Base-by-base conservation (phyloP, 2,329 filamentous ascomycete genomes). In the Sphaerulina musiva region DNA sequence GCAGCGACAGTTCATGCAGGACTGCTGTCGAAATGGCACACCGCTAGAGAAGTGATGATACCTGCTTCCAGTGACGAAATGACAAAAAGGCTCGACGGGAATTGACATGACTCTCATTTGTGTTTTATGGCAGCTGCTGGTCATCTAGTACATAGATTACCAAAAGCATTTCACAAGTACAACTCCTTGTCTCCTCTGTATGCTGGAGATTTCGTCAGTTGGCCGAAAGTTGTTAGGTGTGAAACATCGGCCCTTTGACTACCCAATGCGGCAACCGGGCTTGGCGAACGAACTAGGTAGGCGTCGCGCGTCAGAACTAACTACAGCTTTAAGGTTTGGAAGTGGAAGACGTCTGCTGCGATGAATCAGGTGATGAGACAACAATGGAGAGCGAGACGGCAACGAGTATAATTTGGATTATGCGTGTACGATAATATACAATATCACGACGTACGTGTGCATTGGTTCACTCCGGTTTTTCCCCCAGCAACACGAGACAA, bases 31-130 rank as follows among this genome's bases (percentile, higher is more conserved):
- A 54, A 55, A 46, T 49, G 51, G 53, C 52, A 58, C 52, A 43
- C 54, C 48, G 52, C 50, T 58, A 56, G 56, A 59, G 46, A 51
- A 50, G 46, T 51, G 58, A 54, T 45, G 54, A 52, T 46, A 52
- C 17, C 34, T 48, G 50, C 52, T 48, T 54, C 51, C 52, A 56
- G 48, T 56, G 51, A 56, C 50, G 52, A 57, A 55, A 55, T 51
- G 56, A 57, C 39, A 48, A 55, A 50, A 51, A 20, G 47, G 48
- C 44, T 49, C 41, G 52, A 45, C 40, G 51, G 53, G 54, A 55
- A 39, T 57, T 57, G 56, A 45, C 38, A 57, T 52, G 58, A 61
- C 57, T 61, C 57, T 61, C 55, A 51, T 61, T 59, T 61, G 59
- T 61, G 59, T 56, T 57, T 53, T 51, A 31, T 36, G 43, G 50